Base-by-base conservation (phyloP, 176 grass and related monocot genomes). In the Bonia amplexicaulis region DNA sequence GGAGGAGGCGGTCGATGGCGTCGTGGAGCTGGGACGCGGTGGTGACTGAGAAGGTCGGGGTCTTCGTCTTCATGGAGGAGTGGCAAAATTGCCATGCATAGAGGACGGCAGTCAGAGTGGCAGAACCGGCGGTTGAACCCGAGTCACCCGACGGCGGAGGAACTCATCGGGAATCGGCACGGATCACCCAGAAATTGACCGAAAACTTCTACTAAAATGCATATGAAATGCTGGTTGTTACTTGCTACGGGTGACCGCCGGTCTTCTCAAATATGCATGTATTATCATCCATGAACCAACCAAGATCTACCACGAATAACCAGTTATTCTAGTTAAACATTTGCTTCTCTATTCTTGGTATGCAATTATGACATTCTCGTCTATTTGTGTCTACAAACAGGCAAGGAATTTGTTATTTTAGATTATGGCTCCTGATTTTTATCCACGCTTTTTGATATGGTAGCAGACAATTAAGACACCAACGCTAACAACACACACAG, bases 1-100 rank as follows among this genome's bases (percentile, higher is more conserved):
- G 84, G 79, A 90, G 65, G 62, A 95, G 93, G 47, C 82, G 42
- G 74, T 92, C 92, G 71, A 92, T 78, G 73, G 90, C 89, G 17
- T 84, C 82, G 84, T 89, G 82, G 77, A 93, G 86, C 67, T 88
- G 90, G 3, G 87, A 75, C 65, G 85, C 77, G 51, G 76, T 65
- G 49, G 52, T 26, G 76, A 83, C 59, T 25, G 80, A 86, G 88
- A 95, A 95, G 66, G 90, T 84, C 20, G 82, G 90, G 1, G 41
- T 29, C 46, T 82, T 87, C 58, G 76, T 40, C 45, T 76, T 85
- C 73, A 82, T 75, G 44, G 49, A 17, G 7, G 67, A n/a, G 47
- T 60, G 68, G 46, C 75, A 80, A 80, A 31, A 66, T 16, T 61
- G 48, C 7, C 31, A 68, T 49, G 29, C 87, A 80, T 31, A 10